Evolutionary conservation across 116 monocot species (phyloP).

Genomic region (Zostera marina): DNA sequence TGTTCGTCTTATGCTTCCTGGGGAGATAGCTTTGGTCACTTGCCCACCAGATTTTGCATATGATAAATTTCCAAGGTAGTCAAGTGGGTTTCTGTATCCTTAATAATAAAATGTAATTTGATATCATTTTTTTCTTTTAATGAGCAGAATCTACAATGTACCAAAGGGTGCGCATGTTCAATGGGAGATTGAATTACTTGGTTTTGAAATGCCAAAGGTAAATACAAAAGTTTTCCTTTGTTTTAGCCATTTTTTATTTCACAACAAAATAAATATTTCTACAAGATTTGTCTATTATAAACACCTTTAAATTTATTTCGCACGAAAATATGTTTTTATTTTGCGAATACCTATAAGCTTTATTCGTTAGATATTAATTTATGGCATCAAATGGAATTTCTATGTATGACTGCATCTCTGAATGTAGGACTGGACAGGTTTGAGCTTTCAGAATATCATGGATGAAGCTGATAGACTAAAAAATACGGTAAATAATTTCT

Average conservation of each 20-base stretch:
- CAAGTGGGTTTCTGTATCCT: neutral
- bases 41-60: constrained; percentile 99
- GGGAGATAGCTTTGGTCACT: constrained; percentile 66
- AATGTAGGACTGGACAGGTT: constrained; percentile 89
- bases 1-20: constrained; percentile 90
- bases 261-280: too few species aligned
- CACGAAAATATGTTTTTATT: too few species aligned
- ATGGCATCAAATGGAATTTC: too few species aligned
- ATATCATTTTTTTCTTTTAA: neutral
- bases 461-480: constrained; percentile 86
- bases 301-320: too few species aligned
- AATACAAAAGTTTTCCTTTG: neutral
- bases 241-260: neutral
- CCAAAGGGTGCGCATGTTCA: constrained; percentile 84
- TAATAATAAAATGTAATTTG: neutral
- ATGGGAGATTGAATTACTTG: constrained; percentile 93
- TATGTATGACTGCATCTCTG: neutral
- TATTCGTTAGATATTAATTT: too few species aligned
- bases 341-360: too few species aligned
- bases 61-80: constrained; percentile 71
- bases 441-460: constrained; percentile 83
- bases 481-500: constrained; percentile 42
- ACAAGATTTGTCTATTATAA: too few species aligned
- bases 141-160: constrained; percentile 53
- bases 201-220: constrained; percentile 95